Base-by-base conservation (phyloP, 73 alveolate species). In the Tetrahymena borealis region DNA sequence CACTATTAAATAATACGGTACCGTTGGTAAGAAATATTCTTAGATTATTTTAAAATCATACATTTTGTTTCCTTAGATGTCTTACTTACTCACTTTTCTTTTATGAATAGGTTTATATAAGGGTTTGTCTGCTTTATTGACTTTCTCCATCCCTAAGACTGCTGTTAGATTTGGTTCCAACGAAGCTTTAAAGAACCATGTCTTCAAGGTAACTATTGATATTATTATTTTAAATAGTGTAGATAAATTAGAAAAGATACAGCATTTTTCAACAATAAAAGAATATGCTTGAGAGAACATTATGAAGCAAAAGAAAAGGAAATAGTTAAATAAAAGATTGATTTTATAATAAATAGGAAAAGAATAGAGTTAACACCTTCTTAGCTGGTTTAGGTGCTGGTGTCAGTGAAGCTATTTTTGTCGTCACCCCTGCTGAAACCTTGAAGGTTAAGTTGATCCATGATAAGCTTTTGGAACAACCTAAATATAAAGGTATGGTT, bases 391-490 rank as follows among this genome's bases (percentile, higher is more conserved):
- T 97, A 11, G 90, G 94, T 7, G 99, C 99, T 9, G 99, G 99
- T 36, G 98, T 97, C 32, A 90, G 94, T 33, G 99, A 97, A 91
- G 98, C 99, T 12, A 39, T 96, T n/a, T 85, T 97, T 7, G 99
- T 97, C 16, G 99, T 97, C n/a, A 97, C 99, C 77, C 99, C 99
- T 20, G 95, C 96, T 94, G 99, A 97, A 90, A 97, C 99, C 43
- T 91, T 97, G 78, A 97, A 97, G 94, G 97, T 97, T 20, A 97
- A 97, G 90, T 93, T 97, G 90, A 96, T 97, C 90, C 99, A 97
- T 93, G 99, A 97, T 91, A 96, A 97, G 94, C 94, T 97, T 32
- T 94, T 96, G 36, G 95, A 90, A 28, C 78, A 79, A 39, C 99
- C 99, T 11, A 93, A 97, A 93, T 97, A 96, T 91, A 96, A 92